These are phyloP conservation scores for Cladosporium austrohemisphaericum DNA, from an alignment of 2,329 filamentous ascomycete species.

Conservation along the genomic window DNA sequence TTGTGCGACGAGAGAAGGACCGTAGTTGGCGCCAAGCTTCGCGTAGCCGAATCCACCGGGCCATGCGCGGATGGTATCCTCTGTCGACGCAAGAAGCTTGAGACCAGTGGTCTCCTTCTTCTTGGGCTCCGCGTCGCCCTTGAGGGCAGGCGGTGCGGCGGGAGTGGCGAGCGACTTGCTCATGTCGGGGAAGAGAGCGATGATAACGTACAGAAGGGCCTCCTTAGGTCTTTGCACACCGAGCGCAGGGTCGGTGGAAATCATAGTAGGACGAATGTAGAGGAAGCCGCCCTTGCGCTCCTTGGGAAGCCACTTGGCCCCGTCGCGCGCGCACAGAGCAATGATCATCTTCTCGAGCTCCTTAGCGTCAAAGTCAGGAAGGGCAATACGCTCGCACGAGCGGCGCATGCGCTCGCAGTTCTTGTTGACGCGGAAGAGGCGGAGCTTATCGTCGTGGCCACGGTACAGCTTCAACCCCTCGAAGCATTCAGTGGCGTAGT, in stretches of 20 bases:
- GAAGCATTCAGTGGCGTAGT: constrained; percentile 88
- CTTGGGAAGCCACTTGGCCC: constrained; percentile 71
- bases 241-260: constrained; percentile 73
- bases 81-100: constrained; percentile 48
- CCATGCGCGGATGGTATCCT: constrained; percentile 87
- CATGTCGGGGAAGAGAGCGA: constrained; percentile 47
- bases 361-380: constrained; percentile 66
- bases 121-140: constrained; percentile 21
- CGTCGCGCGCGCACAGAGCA: constrained; percentile 67
- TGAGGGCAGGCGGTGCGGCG: constrained; percentile 24
- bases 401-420: constrained; percentile 63
- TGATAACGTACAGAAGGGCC: constrained; percentile 84
- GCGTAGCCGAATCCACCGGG: constrained; percentile 88
- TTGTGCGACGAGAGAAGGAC: constrained; percentile 75
- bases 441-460: constrained; percentile 64
- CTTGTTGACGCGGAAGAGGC: constrained; percentile 69
- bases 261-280: constrained; percentile 70
- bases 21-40: constrained; percentile 93
- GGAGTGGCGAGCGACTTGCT: constrained; percentile 30
- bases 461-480: constrained; percentile 75
- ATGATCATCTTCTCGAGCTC: constrained; percentile 71
- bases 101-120: constrained; percentile 14
- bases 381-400: constrained; percentile 59
- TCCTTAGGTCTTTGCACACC: constrained; percentile 76
- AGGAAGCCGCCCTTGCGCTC: constrained; percentile 65